Evolutionary conservation across 495 filamentous ascomycete genomes (phyloP).

Genomic region (Immersiella caudata): DNA sequence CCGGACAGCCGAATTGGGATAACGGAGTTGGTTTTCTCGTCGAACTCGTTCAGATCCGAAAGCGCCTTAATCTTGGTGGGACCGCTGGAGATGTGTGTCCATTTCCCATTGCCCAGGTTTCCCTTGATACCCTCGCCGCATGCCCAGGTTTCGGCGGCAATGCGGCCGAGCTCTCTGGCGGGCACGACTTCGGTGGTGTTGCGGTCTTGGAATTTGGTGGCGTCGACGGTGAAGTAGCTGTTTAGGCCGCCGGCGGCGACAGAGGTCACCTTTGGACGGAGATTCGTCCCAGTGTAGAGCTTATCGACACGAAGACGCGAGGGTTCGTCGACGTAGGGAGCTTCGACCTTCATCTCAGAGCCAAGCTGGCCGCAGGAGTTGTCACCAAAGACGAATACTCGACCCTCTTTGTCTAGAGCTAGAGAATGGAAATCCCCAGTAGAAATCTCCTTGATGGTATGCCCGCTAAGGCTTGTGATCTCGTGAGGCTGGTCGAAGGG

Average conservation of each 20-base stretch:
- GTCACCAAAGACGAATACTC: slow-evolving; percentile 87
- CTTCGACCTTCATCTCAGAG: slow-evolving; percentile 63
- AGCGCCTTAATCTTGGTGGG: slow-evolving; percentile 84
- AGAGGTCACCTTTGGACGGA: slow-evolving; percentile 63
- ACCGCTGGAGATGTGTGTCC: slow-evolving; percentile 81
- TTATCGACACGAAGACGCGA: slow-evolving; percentile 65
- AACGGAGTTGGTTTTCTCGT: slow-evolving; percentile 67
- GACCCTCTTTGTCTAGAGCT: slow-evolving; percentile 70
- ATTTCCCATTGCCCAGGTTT: slow-evolving; percentile 79
- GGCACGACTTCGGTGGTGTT: slow-evolving; percentile 30
- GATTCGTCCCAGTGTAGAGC: slow-evolving; percentile 67
- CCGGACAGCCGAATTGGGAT: slow-evolving; percentile 75
- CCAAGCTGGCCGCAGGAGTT: slow-evolving; percentile 88
- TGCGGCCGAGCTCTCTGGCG: slow-evolving; percentile 47
- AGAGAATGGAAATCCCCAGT: slow-evolving; percentile 87
- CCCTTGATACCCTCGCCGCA: slow-evolving; percentile 86
- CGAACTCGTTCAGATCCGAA: slow-evolving; percentile 80
- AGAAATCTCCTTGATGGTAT: slow-evolving; percentile 67
- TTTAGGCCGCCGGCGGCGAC: slow-evolving; percentile 85
- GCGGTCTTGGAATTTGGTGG: slow-evolving; percentile 47
- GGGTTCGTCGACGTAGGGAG: slow-evolving; percentile 68
- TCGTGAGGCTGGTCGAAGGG: slow-evolving; percentile 82
- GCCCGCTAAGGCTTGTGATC: slow-evolving; percentile 54
- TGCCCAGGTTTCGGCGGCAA: slow-evolving; percentile 76
- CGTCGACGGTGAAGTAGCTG: slow-evolving; percentile 85